Conservation (phyloP, 352 stramenopile species). For the Globisporangium radiosum region DNA sequence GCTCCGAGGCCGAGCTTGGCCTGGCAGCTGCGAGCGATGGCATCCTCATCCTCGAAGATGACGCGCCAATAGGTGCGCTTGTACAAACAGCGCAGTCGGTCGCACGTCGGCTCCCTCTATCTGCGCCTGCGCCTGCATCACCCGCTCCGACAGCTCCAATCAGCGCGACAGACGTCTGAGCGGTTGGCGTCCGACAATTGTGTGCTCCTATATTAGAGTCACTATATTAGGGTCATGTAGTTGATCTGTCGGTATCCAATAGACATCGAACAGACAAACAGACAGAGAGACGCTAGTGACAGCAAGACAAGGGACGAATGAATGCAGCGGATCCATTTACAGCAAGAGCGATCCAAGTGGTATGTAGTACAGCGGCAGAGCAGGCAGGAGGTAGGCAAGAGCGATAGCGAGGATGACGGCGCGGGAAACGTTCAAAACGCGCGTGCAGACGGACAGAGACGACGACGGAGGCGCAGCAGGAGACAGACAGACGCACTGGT, state of each 20-base stretch:
- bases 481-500: neutral
- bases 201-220: too few relatives aligned
- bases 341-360: neutral
- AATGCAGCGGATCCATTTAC: neutral
- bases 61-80: constrained; percentile 46
- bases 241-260: too few relatives aligned
- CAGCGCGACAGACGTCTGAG: too few relatives aligned
- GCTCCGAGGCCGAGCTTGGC: constrained; percentile 68
- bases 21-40: constrained; percentile 54
- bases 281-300: neutral
- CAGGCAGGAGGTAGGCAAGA: neutral
- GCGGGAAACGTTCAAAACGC: too few relatives aligned
- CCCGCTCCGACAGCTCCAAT: neutral
- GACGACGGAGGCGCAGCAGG: neutral
- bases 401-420: neutral
- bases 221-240: too few relatives aligned
- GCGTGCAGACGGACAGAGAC: neutral
- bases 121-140: neutral
- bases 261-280: too few relatives aligned
- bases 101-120: constrained; percentile 19
- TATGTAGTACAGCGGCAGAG: neutral
- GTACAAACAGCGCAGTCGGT: constrained; percentile 35
- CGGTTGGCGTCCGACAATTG: too few relatives aligned
- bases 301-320: neutral
- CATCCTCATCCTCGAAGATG: constrained; percentile 58